Conservation (phyloP, 73 alveolate genomes). For the Stentor coeruleus region DNA sequence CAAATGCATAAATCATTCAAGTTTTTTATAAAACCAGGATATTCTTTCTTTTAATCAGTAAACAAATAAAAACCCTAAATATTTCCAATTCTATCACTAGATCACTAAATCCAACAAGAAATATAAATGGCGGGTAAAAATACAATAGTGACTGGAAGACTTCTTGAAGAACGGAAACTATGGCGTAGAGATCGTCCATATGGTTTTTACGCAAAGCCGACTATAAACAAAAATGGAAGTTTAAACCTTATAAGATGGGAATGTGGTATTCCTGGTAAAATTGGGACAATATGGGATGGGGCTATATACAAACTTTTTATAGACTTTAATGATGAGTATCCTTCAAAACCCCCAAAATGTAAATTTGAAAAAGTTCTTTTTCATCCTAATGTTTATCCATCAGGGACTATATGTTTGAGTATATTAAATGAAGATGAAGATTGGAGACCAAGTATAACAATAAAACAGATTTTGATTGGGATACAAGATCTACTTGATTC, state of each 20-base stretch:
- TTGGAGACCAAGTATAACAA: conserved; percentile 94
- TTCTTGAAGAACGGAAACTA: conserved; percentile 85
- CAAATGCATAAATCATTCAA: too few relatives aligned
- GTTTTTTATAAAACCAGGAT: too few relatives aligned
- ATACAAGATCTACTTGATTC: conserved; percentile 81
- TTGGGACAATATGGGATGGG: conserved; percentile 95
- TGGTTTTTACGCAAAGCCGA: conserved; percentile 90
- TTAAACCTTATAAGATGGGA: conserved; percentile 82
- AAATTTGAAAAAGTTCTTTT: conserved; percentile 79
- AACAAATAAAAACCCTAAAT: too few relatives aligned
- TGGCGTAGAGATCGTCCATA: conserved; percentile 94
- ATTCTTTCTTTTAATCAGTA: too few relatives aligned
- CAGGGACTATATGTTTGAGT: conserved; percentile 94
- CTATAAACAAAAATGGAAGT: conserved; percentile 53
- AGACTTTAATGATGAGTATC: conserved; percentile 94
- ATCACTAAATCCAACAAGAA: too few relatives aligned
- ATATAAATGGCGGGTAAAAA: too few relatives aligned
- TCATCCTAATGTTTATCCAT: conserved; percentile 93
- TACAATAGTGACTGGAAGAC: too few relatives aligned
- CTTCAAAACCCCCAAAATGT: conserved; percentile 97
- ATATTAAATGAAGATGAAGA: conserved; percentile 97
- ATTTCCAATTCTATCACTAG: too few relatives aligned
- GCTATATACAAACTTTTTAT: conserved; percentile 82
- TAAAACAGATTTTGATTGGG: conserved; percentile 82
- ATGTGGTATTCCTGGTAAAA: conserved; percentile 94